Percentiles rank a stretch among this genome's conserved stretches.
Evolutionary conservation across 2,329 filamentous ascomycete genomes (phyloP).

Genomic region (Aureobasidium lini): DNA sequence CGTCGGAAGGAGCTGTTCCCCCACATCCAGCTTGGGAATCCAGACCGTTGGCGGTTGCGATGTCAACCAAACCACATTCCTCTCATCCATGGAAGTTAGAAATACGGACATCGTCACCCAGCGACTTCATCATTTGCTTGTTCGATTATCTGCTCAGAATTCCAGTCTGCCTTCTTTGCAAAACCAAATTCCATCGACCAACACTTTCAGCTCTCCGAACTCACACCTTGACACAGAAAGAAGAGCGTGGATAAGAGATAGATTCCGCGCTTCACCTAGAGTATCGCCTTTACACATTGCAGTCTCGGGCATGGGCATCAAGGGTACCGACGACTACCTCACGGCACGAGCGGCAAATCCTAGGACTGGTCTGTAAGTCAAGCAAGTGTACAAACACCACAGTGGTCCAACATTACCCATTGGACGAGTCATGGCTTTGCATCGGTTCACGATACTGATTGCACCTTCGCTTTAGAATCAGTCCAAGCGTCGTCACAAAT

Average conservation of each 20-base stretch:
- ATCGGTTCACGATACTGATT: no score
- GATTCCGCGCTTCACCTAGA: background rate
- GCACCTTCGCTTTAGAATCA: constrained; percentile 17
- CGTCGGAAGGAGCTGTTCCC: background rate
- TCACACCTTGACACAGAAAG: background rate
- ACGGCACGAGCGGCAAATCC: constrained; percentile 29
- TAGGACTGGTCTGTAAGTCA: constrained; percentile 21
- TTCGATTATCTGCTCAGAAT: background rate
- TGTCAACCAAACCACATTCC: constrained; percentile 11
- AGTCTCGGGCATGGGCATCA: constrained; percentile 23
- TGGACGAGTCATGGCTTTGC: no score
- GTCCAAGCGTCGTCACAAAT: constrained; percentile 23
- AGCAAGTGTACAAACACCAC: no score
- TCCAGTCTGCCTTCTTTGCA: background rate
- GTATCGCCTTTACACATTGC: background rate
- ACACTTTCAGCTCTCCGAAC: background rate
- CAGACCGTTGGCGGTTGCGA: constrained; percentile 5
- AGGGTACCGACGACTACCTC: constrained; percentile 30
- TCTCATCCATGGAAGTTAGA: constrained; percentile 2
- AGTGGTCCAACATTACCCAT: no score
- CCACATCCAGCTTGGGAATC: background rate
- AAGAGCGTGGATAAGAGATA: background rate
- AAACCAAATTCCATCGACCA: background rate
- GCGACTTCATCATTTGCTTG: constrained; percentile 8
- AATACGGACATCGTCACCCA: background rate